Base-by-base conservation (phyloP, 1,284 basidiomycete species). In the Ustilago cynodontis region DNA sequence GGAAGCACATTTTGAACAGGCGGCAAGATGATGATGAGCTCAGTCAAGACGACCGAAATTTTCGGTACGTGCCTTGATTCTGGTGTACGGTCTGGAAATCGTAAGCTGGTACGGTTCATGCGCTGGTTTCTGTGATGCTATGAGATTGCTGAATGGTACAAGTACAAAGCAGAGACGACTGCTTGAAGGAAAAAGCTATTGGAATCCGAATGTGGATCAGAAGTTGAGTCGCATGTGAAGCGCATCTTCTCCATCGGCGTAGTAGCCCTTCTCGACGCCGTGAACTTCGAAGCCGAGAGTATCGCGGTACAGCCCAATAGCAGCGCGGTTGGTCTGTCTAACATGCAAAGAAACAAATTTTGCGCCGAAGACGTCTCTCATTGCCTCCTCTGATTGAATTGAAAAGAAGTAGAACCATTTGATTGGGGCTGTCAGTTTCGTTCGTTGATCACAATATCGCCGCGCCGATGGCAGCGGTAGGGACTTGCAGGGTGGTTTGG, bases 191-290 rank as follows among this genome's bases (percentile, higher is more conserved):
- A 33, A 20, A 2, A 8, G 18, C 29, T 20, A 18, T 39, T 37
- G 41, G 16, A 24, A 8, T 26, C 13, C 9, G 26, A 16, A 35
- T 18, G 18, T n/a, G 10, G 22, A 57, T 54, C 52, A 71, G 37
- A 85, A 70, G 39, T 78, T 64, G 54, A 86, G 74, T 7, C 84
- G 74, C 84, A 86, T 86, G 2, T 79, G 82, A 16, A 80, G 59
- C 2, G 83, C 84, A 52, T 86, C 82, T 52, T 86, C 84, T 24
- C 84, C 84, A 47, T 86, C 84, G 26, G 84, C 84, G 55, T 86
- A 86, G 71, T 86, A 86, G 16, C 80, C 83, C 47, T 78, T 72
- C 45, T 86, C 84, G 6, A 83, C 72, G 37, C 79, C 82, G 35
- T 82, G 79, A 4, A 85, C 82, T 59, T 80, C 65, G 59, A 85